phyloP scores from a whole-genome alignment of 164 flowering plant genomes.

The Vitis rupestris region DNA sequence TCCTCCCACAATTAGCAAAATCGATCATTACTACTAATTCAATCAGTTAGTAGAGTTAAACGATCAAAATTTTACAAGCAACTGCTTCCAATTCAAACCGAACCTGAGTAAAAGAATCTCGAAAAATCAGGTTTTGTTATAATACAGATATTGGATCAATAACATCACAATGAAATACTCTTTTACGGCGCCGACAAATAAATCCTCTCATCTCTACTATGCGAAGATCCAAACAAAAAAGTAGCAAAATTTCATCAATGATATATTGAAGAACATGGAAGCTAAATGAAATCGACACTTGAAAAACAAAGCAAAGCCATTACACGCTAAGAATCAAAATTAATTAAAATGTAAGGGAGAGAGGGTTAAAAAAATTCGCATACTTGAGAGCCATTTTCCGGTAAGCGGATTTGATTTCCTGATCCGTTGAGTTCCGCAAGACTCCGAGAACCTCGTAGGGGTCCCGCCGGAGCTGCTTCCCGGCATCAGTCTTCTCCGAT shows the following conservation, averaged over 20 bases:
- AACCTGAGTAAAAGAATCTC: no score
- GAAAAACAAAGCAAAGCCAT: background rate
- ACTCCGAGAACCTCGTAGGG: conserved; percentile 89
- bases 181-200: no score
- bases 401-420: conserved; percentile 84
- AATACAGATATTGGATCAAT: no score
- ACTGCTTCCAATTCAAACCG: no score
- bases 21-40: no score
- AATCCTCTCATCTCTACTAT: no score
- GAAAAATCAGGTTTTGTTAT: no score
- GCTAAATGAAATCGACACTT: background rate
- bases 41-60: no score
- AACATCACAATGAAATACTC: no score
- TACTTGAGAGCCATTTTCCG: conserved; percentile 93
- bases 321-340: background rate
- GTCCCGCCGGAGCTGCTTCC: conserved; percentile 58
- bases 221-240: background rate
- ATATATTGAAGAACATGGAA: background rate
- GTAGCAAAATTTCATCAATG: background rate
- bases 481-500: conserved; percentile 46
- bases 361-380: conserved; percentile 11
- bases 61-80: no score
- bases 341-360: background rate
- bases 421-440: conserved; percentile 68
- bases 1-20: no score